Percentiles rank a stretch among this genome's conserved stretches.
Evolutionary conservation across 1,284 basidiomycete species (phyloP).

Genomic region (Apiotrichum akiyoshidainum): DNA sequence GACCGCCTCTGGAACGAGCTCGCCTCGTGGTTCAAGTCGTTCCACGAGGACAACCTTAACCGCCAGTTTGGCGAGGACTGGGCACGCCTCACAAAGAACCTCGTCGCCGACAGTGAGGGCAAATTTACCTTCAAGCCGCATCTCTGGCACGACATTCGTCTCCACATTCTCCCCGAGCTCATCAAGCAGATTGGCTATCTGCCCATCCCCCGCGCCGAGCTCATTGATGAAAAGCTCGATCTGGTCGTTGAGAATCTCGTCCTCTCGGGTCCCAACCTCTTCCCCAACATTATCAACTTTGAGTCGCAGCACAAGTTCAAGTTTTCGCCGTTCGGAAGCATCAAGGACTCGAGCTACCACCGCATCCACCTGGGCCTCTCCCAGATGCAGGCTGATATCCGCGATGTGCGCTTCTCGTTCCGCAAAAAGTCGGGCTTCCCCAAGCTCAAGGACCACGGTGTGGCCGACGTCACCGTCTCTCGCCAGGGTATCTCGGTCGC

Average conservation of each 20-base stretch:
- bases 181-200: constrained; percentile 77
- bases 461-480: constrained; percentile 84
- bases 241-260: constrained; percentile 86
- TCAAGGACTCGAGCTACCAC: constrained; percentile 59
- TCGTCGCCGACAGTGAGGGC: constrained; percentile 73
- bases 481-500: constrained; percentile 59
- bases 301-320: constrained; percentile 80
- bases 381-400: constrained; percentile 92
- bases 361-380: constrained; percentile 67
- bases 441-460: constrained; percentile 77
- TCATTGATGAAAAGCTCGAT: constrained; percentile 79
- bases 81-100: constrained; percentile 74
- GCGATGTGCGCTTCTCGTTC: constrained; percentile 86
- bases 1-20: constrained; percentile 72
- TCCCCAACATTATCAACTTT: constrained; percentile 66
- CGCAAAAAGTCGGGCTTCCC: constrained; percentile 48
- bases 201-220: constrained; percentile 88
- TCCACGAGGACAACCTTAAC: constrained; percentile 82
- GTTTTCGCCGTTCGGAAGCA: constrained; percentile 69
- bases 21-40: constrained; percentile 72
- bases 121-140: constrained; percentile 82
- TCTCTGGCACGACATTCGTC: constrained; percentile 79
- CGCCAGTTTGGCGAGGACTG: constrained; percentile 75
- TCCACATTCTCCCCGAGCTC: constrained; percentile 74
- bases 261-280: constrained; percentile 66